These are phyloP conservation scores for sorghum (Sorghum bicolor) DNA, from an alignment of 176 grass and related monocot genomes.

Conservation along the genomic window Sorghum_bicolor_NCBIv3 NC_012878.2:50540501-50541000, in stretches of 20 bases:
- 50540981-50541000: neutral
- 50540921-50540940: neutral
- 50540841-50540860: neutral
- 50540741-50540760: neutral
- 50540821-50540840: neutral
- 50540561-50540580: slow-evolving; percentile 60
- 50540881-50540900: neutral
- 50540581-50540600: slow-evolving; percentile 81
- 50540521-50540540: slow-evolving; percentile 69
- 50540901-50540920: neutral
- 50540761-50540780: neutral
- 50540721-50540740: neutral
- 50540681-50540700: neutral
- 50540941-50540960: neutral
- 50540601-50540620: slow-evolving; percentile 92
- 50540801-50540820: neutral
- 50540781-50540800: neutral
- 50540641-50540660: neutral
- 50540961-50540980: neutral
- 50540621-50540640: slow-evolving; percentile 92
- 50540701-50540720: neutral
- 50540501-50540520: slow-evolving; percentile 55
- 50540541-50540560: slow-evolving; percentile 58
- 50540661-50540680: neutral
- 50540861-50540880: neutral